These are phyloP conservation scores for Eucalyptus brandiana DNA, from an alignment of 345 rosid species.

Conservation along the genomic window DNA sequence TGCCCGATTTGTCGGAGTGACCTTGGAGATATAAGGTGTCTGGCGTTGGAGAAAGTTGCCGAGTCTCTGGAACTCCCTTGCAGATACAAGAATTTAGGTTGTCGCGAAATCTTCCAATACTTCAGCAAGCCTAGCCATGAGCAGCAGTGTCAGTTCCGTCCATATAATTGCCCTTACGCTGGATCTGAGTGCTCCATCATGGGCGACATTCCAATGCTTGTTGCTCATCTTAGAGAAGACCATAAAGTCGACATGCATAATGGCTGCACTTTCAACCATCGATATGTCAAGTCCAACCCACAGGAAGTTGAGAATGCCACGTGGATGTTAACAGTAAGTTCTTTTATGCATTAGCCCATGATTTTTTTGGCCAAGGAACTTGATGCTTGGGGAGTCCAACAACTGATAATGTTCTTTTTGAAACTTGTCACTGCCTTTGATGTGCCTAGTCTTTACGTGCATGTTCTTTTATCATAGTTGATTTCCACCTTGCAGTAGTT, in stretches of 20 bases:
- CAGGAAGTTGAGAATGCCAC: constrained; percentile 76
- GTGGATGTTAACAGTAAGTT: constrained; percentile 66
- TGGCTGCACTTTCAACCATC: constrained; percentile 74
- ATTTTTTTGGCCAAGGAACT: background rate
- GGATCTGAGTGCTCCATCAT: constrained; percentile 59
- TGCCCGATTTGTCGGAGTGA: constrained; percentile 48
- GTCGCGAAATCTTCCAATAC: constrained; percentile 48
- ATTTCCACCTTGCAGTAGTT: background rate
- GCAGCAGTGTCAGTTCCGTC: constrained; percentile 39
- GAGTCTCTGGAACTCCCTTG: constrained; percentile 56
- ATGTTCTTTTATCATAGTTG: background rate
- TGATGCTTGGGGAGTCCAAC: background rate
- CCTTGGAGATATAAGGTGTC: constrained; percentile 58
- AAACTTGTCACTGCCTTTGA: background rate
- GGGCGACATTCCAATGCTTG: constrained; percentile 55
- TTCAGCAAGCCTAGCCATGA: constrained; percentile 57
- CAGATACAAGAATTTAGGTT: constrained; percentile 42
- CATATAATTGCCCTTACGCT: constrained; percentile 68
- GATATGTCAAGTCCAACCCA: constrained; percentile 77
- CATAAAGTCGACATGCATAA: constrained; percentile 80
- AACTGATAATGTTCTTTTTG: background rate
- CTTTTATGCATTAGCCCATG: background rate
- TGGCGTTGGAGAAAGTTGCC: constrained; percentile 59
- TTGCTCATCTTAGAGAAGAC: constrained; percentile 64
- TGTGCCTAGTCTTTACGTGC: background rate